Conservation (phyloP, 148 eudicot genomes). For the Polygonum maritimum region DNA sequence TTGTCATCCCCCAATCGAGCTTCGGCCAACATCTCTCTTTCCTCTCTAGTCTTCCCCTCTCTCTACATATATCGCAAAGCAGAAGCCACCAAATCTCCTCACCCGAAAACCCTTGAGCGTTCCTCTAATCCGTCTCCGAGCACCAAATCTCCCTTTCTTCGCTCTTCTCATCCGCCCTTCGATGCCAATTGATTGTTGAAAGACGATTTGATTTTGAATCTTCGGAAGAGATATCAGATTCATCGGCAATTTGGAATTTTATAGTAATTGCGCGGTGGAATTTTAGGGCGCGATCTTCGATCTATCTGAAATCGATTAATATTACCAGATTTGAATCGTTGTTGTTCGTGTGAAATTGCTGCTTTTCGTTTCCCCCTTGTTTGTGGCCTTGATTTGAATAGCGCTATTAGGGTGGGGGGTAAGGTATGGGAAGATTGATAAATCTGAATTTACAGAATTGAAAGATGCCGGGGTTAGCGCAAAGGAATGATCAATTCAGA, state of each 20-base stretch:
- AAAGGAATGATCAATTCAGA: conserved; percentile 36
- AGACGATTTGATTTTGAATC: conserved; percentile 9
- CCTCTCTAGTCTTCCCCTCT: conserved; percentile 16
- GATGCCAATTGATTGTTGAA: conserved; percentile 8
- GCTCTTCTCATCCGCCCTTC: conserved; percentile 2
- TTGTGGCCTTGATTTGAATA: conserved; percentile 6
- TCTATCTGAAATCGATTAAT: conserved; percentile 5
- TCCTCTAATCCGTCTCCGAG: conserved; percentile 12
- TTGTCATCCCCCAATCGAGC: neutral
- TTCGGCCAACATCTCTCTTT: conserved; percentile 1
- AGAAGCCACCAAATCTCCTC: conserved; percentile 44
- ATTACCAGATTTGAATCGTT: conserved; percentile 19
- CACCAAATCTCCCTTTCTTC: conserved; percentile 4
- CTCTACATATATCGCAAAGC: conserved; percentile 19
- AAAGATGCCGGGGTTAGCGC: conserved; percentile 70
- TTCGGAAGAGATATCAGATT: conserved; percentile 6
- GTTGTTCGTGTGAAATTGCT: conserved; percentile 1
- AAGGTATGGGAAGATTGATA: conserved; percentile 21
- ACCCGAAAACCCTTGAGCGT: conserved; percentile 40
- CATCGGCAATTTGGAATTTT: neutral
- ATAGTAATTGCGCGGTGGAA: neutral
- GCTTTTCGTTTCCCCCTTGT: neutral
- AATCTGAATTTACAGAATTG: conserved; percentile 24
- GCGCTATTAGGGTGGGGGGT: neutral
- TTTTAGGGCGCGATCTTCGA: conserved; percentile 6